A percentile compares a stretch with the other conserved stretches of the same genome.
phyloP scores from a whole-genome alignment of 345 rosid species.

The Rhodamnia argentea region DNA sequence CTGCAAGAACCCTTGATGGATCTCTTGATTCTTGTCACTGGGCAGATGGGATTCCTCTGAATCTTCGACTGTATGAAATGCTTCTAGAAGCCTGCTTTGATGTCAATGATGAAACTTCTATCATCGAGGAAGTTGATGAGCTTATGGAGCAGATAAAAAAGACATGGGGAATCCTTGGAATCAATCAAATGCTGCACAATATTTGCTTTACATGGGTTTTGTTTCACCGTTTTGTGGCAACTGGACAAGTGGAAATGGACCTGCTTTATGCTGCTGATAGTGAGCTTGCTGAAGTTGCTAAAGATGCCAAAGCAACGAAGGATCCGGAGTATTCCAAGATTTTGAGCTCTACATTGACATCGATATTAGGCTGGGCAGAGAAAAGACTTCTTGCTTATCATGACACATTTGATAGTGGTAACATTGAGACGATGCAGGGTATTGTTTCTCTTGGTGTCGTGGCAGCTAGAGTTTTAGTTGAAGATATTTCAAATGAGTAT shows the following conservation, averaged over 20 bases:
- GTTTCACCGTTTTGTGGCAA: conserved; percentile 71
- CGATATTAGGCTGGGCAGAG: conserved; percentile 95
- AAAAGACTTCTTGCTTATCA: conserved; percentile 95
- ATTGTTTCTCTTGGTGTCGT: conserved; percentile 83
- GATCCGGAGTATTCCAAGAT: conserved; percentile 81
- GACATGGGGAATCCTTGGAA: conserved; percentile 89
- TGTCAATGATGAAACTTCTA: conserved; percentile 47
- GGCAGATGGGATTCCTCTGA: conserved; percentile 95
- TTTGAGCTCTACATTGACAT: conserved; percentile 74
- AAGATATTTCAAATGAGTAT: conserved; percentile 91
- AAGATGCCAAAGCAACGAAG: conserved; percentile 82
- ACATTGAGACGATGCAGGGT: conserved; percentile 67
- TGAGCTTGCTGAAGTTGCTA: conserved; percentile 81
- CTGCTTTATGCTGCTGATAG: conserved; percentile 68
- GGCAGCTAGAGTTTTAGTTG: conserved; percentile 84
- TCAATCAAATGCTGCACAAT: conserved; percentile 78
- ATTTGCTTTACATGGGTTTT: conserved; percentile 91
- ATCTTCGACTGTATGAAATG: conserved; percentile 75
- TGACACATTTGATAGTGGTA: conserved; percentile 71
- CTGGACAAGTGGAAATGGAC: conserved; percentile 73
- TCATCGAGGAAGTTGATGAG: conserved; percentile 87
- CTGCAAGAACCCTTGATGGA: conserved; percentile 67
- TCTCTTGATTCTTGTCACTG: conserved; percentile 82
- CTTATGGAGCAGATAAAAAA: conserved; percentile 96
- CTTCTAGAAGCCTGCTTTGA: conserved; percentile 89